Base-by-base conservation (phyloP, 140 eudicot species). In the Oenanthe javanica region DNA sequence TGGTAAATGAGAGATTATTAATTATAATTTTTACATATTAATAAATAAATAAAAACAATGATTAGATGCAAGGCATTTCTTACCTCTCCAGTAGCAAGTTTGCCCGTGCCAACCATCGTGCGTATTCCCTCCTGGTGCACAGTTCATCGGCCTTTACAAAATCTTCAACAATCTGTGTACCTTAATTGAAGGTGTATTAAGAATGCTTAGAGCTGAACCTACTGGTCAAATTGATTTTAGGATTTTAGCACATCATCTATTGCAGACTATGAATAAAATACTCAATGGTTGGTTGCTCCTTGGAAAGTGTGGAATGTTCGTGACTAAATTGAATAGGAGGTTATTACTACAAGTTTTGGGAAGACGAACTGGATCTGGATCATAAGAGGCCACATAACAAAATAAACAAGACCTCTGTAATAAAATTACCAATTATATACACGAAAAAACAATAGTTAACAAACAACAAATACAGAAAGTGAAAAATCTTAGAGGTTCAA, bases 61-160 rank as follows among this genome's bases (percentile, higher is more conserved):
- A 66, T 47, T 43, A 9, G n/a, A 77, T 47, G 74, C 43, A 48
- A 77, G 79, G 5, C 72, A 72, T 73, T 16, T 77, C 36, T 38
- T 86, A 94, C 99, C 99, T 94, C 88, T 94, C 97, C 49, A 94
- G 90, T 79, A 84, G 84, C 46, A 96, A 90, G 85, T 88, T 92
- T 78, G 86, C 89, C 59, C 84, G 84, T 50, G 91, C 85, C 81
- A 94, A 80, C 99, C 97, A 94, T 84, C 99, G 85, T 82, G 97
- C 95, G 69, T 92, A 94, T 86, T 94, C 97, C 87, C 99, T 87
- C 82, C 97, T 86, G 15, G 93, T 86, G 84, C 99, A 94, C 72
- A 94, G 85, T 57, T 90, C 92, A 80, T 89, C 91, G 27, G 94
- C 92, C 82, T 82, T 86, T 31, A 87, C 91, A 80, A 86, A 88